These are phyloP conservation scores for Saturnispora galanensis DNA, from an alignment of 805 yeast genomes.

Conservation along the genomic window DNA sequence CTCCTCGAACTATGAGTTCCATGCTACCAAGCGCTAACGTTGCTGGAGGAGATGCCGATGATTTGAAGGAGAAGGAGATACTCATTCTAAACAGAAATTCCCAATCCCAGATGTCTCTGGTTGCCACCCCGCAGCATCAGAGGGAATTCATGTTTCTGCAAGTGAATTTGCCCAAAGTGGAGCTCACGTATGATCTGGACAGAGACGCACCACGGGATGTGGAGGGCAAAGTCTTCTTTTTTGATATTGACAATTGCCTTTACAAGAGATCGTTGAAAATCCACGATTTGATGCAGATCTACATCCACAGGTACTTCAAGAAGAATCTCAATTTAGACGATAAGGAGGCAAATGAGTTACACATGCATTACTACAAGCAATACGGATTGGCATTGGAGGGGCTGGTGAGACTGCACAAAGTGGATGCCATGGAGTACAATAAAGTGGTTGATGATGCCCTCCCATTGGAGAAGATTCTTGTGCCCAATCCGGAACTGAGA, in stretches of 20 bases:
- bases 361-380: conserved; percentile 65
- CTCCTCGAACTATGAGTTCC: background rate
- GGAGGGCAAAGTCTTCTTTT: conserved; percentile 45
- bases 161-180: conserved; percentile 18
- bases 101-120: conserved; percentile 11
- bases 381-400: conserved; percentile 95
- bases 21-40: background rate
- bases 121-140: background rate
- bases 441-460: conserved; percentile 83
- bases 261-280: conserved; percentile 66
- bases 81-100: conserved; percentile 14
- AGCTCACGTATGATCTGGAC: conserved; percentile 22
- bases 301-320: conserved; percentile 75
- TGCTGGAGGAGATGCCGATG: conserved; percentile 9
- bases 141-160: background rate
- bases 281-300: conserved; percentile 80
- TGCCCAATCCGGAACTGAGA: conserved; percentile 49
- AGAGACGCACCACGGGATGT: conserved; percentile 18
- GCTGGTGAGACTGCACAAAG: conserved; percentile 54
- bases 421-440: conserved; percentile 85
- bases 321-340: conserved; percentile 49
- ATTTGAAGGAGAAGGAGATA: conserved; percentile 14
- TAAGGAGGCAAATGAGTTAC: conserved; percentile 66
- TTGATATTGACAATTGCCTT: conserved; percentile 90
- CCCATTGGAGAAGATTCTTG: conserved; percentile 70